These are phyloP conservation scores for Lactarius sanguifluus DNA, from an alignment of 768 basidiomycete genomes.

Conservation along the genomic window DNA sequence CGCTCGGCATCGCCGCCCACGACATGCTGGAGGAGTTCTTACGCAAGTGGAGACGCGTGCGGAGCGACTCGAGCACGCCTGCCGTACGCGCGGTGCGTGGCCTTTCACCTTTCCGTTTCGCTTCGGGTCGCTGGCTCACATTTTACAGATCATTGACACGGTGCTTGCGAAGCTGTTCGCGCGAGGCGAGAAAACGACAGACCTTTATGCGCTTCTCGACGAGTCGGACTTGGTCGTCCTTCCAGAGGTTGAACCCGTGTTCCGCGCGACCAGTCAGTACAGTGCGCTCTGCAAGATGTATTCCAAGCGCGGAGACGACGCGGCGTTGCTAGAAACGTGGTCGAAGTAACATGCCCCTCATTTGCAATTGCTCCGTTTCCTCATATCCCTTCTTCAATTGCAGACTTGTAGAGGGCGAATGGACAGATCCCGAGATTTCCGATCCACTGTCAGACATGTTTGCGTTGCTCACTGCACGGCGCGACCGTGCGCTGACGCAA, in stretches of 20 bases:
- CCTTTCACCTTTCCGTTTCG: neutral
- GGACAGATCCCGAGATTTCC: conserved; percentile 58
- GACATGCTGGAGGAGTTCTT: conserved; percentile 77
- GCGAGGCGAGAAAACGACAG: conserved; percentile 55
- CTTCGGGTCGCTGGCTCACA: neutral
- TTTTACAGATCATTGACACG: conserved; percentile 70
- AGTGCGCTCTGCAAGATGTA: conserved; percentile 63
- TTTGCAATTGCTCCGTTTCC: neutral
- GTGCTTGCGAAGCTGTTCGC: conserved; percentile 75
- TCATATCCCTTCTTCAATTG: neutral
- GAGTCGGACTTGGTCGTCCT: conserved; percentile 54
- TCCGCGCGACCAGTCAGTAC: conserved; percentile 54
- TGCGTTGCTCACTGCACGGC: conserved; percentile 52
- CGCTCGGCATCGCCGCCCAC: conserved; percentile 61
- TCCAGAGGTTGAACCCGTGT: conserved; percentile 59
- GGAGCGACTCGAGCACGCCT: conserved; percentile 38
- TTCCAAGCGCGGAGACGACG: conserved; percentile 52
- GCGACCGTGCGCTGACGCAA: conserved; percentile 60
- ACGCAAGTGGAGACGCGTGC: conserved; percentile 55
- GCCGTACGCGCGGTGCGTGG: conserved; percentile 31
- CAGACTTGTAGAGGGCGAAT: conserved; percentile 67
- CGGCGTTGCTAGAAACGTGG: conserved; percentile 66
- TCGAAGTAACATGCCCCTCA: conserved; percentile 50
- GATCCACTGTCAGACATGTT: conserved; percentile 67
- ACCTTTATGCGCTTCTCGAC: conserved; percentile 58